Evolutionary conservation across 805 yeast species (phyloP).

Genomic region (Saccharomycopsis sp.): DNA sequence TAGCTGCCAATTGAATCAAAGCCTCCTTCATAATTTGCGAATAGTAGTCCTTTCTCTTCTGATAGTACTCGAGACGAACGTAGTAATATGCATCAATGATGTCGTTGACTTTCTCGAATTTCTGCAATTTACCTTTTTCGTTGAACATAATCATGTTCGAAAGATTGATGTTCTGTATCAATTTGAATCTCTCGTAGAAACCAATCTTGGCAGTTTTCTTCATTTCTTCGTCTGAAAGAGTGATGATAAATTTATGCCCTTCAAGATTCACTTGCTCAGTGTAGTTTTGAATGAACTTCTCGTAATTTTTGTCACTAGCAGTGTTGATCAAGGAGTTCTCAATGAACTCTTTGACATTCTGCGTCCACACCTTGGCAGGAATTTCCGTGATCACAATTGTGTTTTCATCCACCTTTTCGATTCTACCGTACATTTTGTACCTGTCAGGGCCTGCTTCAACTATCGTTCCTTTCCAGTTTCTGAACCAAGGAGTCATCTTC

Average conservation of each 20-base stretch:
- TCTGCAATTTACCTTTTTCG: conserved; percentile 77
- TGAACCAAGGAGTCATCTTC: conserved; percentile 87
- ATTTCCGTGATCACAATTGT: conserved; percentile 86
- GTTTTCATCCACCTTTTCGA: conserved; percentile 72
- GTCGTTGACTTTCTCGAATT: conserved; percentile 67
- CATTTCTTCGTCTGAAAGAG: conserved; percentile 76
- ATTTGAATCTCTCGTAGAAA: conserved; percentile 74
- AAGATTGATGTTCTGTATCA: conserved; percentile 58
- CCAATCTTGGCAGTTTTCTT: conserved; percentile 67
- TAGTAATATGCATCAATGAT: conserved; percentile 79
- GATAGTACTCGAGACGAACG: conserved; percentile 84
- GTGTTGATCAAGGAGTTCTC: conserved; percentile 23
- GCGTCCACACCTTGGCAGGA: conserved; percentile 91
- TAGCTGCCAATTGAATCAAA: conserved; percentile 66
- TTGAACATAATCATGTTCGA: conserved; percentile 96
- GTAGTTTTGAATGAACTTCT: conserved; percentile 19
- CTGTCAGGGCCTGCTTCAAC: conserved; percentile 59
- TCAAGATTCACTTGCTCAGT: conserved; percentile 73
- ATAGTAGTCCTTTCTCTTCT: conserved; percentile 79
- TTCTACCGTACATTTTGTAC: conserved; percentile 70
- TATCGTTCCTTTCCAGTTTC: conserved; percentile 88
- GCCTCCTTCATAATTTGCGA: conserved; percentile 64
- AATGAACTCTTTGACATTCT: conserved; percentile 79
- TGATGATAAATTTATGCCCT: conserved; percentile 72
- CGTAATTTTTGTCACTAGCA: conserved; percentile 59